A percentile compares a stretch with the other conserved stretches of the same genome.
phyloP scores from a whole-genome alignment of 2,329 filamentous ascomycete species.

The Phyllosticta capitalensis region DNA sequence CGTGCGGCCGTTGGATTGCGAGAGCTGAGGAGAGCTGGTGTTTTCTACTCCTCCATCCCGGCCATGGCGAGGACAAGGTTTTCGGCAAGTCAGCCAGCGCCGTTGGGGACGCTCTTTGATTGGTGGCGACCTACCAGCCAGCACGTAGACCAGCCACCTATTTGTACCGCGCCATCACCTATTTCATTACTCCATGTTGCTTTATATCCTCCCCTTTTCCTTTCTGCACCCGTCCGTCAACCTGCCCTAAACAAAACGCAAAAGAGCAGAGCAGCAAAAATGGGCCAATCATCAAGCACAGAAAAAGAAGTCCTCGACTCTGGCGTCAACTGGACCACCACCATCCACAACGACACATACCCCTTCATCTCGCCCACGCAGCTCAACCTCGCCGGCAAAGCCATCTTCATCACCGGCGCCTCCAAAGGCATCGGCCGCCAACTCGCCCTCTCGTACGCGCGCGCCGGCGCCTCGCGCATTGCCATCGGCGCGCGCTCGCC shows the following conservation, averaged over 20 bases:
- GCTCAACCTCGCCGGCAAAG: constrained; percentile 23
- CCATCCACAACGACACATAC: constrained; percentile 43
- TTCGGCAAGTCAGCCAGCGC: background rate
- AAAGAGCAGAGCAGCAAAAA: background rate
- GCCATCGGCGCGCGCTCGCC: constrained; percentile 44
- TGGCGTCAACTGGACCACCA: constrained; percentile 5
- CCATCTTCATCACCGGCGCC: constrained; percentile 46
- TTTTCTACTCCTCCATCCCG: background rate
- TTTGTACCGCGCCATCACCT: background rate
- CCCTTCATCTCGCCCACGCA: constrained; percentile 37
- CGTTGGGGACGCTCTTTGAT: background rate
- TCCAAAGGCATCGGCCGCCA: constrained; percentile 46
- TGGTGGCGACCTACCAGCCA: background rate
- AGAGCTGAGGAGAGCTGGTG: background rate
- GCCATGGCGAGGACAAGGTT: background rate
- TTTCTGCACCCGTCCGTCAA: background rate
- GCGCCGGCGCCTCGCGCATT: constrained; percentile 43
- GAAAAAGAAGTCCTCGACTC: background rate
- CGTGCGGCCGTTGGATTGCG: background rate
- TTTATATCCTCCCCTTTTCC: background rate
- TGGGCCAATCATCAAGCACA: background rate
- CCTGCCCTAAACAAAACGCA: background rate
- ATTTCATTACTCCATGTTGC: background rate
- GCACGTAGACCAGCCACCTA: background rate
- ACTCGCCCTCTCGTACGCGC: constrained; percentile 47